These are phyloP conservation scores for Cyberlindnera japonica DNA, from an alignment of 805 yeast genomes.

Conservation along the genomic window DNA sequence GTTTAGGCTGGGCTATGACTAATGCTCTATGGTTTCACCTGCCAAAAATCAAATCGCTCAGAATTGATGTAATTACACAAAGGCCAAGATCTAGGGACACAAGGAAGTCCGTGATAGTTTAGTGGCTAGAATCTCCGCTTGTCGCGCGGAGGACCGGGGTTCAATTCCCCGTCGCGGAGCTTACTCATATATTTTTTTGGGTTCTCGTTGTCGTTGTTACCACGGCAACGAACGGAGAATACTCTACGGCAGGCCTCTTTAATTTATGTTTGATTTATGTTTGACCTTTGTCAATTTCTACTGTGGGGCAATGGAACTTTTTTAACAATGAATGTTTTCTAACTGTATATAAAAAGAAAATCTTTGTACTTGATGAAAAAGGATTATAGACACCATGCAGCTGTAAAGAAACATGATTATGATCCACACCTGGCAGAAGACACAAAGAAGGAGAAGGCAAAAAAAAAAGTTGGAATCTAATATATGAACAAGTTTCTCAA, in stretches of 20 bases:
- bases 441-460: conserved; percentile 1
- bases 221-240: no score
- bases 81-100: not conserved
- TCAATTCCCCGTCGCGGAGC: conserved; percentile 1
- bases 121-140: conserved; percentile 1
- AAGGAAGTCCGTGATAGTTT: not conserved
- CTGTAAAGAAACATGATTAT: conserved; percentile 1
- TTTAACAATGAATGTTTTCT: not conserved
- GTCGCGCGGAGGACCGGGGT: conserved; percentile 1
- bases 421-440: not conserved
- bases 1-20: no score
- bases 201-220: not conserved
- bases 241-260: no score
- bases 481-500: conserved; percentile 14
- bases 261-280: no score
- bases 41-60: no score
- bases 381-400: conserved; percentile 12
- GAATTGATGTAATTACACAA: not conserved
- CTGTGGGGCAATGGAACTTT: no score
- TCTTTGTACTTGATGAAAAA: conserved; percentile 5
- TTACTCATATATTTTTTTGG: not conserved
- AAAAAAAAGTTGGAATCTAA: conserved; percentile 4
- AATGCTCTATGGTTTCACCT: no score
- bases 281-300: no score
- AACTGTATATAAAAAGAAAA: conserved; percentile 1